Percentiles rank a stretch among this genome's conserved stretches.
Conservation (phyloP, 164 flowering plant species). For the Nelumbo lutea region DNA sequence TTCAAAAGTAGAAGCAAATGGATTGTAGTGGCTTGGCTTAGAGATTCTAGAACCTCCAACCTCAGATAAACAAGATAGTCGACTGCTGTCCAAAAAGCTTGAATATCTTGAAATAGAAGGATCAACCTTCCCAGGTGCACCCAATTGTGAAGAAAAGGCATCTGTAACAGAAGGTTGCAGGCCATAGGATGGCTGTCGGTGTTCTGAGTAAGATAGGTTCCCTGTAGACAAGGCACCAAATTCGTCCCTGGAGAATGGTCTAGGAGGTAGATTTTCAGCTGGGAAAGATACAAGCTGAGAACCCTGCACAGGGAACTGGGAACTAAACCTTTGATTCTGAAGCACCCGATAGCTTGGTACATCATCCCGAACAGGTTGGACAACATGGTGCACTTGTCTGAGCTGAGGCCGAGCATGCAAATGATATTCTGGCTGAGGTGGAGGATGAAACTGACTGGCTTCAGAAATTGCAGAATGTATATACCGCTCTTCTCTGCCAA, state of each 20-base stretch:
- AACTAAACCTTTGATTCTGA: slow-evolving; percentile 13
- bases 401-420: slow-evolving; percentile 11
- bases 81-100: slow-evolving; percentile 12
- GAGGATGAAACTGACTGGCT: slow-evolving; percentile 13
- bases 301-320: slow-evolving; percentile 26
- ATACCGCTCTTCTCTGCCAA: slow-evolving; percentile 26
- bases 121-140: slow-evolving; percentile 20
- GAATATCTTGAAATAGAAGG: slow-evolving; percentile 13
- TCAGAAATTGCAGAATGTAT: slow-evolving; percentile 8
- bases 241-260: slow-evolving; percentile 22
- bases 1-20: slow-evolving; percentile 71
- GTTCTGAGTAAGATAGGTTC: slow-evolving; percentile 24
- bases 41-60: slow-evolving; percentile 40
- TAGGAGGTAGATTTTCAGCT: slow-evolving; percentile 13
- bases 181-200: slow-evolving; percentile 24
- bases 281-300: slow-evolving; percentile 24
- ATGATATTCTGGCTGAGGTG: slow-evolving; percentile 13
- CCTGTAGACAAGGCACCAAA: slow-evolving; percentile 22
- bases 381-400: slow-evolving; percentile 6
- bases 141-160: slow-evolving; percentile 17
- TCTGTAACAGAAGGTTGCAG: slow-evolving; percentile 21
- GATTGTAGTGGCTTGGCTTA: slow-evolving; percentile 44
- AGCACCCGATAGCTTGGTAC: slow-evolving; percentile 4
- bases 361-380: slow-evolving; percentile 6
- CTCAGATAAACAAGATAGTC: slow-evolving; percentile 25